These are phyloP conservation scores for Knufia petricola DNA, from an alignment of 2,329 filamentous ascomycete genomes.

Conservation along the genomic window DNA sequence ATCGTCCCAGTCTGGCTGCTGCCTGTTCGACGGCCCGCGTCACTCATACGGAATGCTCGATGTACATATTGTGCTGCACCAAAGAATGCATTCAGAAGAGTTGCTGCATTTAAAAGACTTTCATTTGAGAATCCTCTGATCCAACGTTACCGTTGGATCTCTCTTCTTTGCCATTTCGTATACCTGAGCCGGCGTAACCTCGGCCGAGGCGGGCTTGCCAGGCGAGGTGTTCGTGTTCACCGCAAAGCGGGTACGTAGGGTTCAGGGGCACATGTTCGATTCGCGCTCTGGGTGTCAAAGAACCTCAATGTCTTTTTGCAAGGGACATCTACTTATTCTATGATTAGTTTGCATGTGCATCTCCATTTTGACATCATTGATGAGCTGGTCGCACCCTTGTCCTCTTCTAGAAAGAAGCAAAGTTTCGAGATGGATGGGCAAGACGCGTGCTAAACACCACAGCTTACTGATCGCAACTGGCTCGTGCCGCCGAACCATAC, in stretches of 20 bases:
- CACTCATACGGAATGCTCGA: too few species aligned
- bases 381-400: not conserved
- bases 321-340: too few species aligned
- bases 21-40: not conserved
- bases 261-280: too few species aligned
- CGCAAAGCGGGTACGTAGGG: too few species aligned
- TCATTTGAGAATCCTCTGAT: not conserved
- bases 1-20: not conserved
- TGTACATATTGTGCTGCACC: not conserved
- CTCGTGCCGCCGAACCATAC: not conserved
- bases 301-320: not conserved
- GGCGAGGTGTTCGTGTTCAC: too few species aligned
- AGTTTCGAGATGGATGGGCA: not conserved
- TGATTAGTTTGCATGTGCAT: too few species aligned
- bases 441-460: not conserved
- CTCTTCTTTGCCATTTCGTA: not conserved
- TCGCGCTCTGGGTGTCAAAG: too few species aligned
- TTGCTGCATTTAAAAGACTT: not conserved
- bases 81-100: not conserved
- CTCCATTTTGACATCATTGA: not conserved
- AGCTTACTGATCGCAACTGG: not conserved
- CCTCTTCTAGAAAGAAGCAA: not conserved
- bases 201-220: too few species aligned
- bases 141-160: not conserved
- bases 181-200: too few species aligned